Conservation (phyloP, 2,329 filamentous ascomycete species). For the Trichoderma aggressivum region DNA sequence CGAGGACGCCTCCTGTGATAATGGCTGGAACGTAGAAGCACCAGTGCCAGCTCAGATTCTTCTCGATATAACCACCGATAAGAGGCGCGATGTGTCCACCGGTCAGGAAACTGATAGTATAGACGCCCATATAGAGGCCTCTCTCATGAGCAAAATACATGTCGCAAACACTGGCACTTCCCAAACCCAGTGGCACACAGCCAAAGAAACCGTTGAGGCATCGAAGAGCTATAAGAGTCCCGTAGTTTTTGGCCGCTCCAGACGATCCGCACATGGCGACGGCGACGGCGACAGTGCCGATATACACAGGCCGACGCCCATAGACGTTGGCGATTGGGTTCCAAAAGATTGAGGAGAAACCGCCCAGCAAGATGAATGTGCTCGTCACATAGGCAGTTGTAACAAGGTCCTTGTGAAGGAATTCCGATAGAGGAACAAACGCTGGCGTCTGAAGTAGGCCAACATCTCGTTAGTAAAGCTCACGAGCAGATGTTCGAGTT, state of each 20-base stretch:
- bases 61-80: slow-evolving; percentile 11
- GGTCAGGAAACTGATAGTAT: slow-evolving; percentile 10
- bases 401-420: background rate
- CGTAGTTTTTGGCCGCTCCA: slow-evolving; percentile 10
- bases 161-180: slow-evolving; percentile 10
- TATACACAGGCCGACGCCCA: slow-evolving; percentile 8
- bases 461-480: background rate
- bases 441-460: background rate
- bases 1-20: background rate
- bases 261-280: slow-evolving; percentile 5
- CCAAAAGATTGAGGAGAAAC: slow-evolving; percentile 4
- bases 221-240: slow-evolving; percentile 4
- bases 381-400: slow-evolving; percentile 13
- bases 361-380: background rate
- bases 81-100: slow-evolving; percentile 10
- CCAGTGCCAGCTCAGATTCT: slow-evolving; percentile 15
- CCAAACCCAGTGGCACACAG: background rate
- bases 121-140: slow-evolving; percentile 8
- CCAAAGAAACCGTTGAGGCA: slow-evolving; percentile 10
- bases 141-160: slow-evolving; percentile 13
- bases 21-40: slow-evolving; percentile 11
- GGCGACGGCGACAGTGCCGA: background rate
- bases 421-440: slow-evolving; percentile 3
- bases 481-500: background rate
- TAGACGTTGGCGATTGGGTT: slow-evolving; percentile 12